phyloP scores from a whole-genome alignment of 1,284 basidiomycete species.

The Xerocomus nothofagi region DNA sequence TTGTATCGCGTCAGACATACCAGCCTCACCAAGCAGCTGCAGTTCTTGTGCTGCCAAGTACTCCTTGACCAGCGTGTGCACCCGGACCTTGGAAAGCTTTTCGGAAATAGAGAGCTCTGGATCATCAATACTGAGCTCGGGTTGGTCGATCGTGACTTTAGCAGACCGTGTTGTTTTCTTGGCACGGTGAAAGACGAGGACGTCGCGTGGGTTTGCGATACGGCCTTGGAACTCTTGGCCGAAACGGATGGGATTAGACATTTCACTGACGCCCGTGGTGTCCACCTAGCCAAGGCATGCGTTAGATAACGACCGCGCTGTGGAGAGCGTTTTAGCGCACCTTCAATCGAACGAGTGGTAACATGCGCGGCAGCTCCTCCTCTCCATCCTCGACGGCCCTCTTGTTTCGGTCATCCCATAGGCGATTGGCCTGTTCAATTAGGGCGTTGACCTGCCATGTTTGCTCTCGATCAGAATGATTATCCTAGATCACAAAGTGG shows the following conservation, averaged over 20 bases:
- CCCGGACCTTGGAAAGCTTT: slow-evolving; percentile 69
- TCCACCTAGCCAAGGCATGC: slow-evolving; percentile 61
- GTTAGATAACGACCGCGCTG: neutral
- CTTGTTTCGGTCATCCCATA: slow-evolving; percentile 81
- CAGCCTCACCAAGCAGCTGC: slow-evolving; percentile 81
- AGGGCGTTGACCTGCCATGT: slow-evolving; percentile 68
- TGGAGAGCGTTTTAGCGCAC: slow-evolving; percentile 36
- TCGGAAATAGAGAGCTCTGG: slow-evolving; percentile 62
- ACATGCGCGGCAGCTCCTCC: slow-evolving; percentile 65
- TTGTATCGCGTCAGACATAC: slow-evolving; percentile 90
- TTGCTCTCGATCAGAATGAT: neutral
- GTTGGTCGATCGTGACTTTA: slow-evolving; percentile 65
- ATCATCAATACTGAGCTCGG: slow-evolving; percentile 75
- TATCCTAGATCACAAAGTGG: neutral
- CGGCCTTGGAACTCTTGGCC: slow-evolving; percentile 92
- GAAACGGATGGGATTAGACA: slow-evolving; percentile 95
- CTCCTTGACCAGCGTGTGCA: slow-evolving; percentile 81
- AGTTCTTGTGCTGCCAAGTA: slow-evolving; percentile 88
- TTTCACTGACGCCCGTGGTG: slow-evolving; percentile 84
- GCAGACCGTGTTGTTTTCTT: slow-evolving; percentile 52
- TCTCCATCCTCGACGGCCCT: slow-evolving; percentile 67
- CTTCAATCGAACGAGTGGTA: slow-evolving; percentile 89
- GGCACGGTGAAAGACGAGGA: slow-evolving; percentile 86
- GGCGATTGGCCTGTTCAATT: slow-evolving; percentile 71
- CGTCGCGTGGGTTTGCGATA: slow-evolving; percentile 93